Evolutionary conservation across 768 basidiomycete genomes (phyloP).

Genomic region (Termitomyces sp.): DNA sequence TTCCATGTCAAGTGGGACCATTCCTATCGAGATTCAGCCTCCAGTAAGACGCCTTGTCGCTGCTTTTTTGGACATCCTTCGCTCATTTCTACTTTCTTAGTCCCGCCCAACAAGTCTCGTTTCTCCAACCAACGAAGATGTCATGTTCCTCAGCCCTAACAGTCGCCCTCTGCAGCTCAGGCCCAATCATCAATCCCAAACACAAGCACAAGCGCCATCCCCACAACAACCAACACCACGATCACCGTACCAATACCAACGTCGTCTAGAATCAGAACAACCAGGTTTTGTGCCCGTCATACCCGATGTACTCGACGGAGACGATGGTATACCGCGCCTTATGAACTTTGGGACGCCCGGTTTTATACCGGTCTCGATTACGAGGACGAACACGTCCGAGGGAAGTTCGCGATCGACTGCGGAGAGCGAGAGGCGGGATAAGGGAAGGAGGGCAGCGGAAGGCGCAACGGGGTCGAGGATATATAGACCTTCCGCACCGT

Average conservation of each 20-base stretch:
- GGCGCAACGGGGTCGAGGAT: not conserved
- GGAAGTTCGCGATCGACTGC: not conserved
- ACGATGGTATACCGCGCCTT: not conserved
- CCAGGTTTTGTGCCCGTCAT: slow-evolving; percentile 13
- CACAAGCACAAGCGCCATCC: not conserved
- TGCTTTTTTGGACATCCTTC: not conserved
- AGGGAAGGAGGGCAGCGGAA: not conserved
- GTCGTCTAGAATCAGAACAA: not conserved
- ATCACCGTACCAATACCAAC: not conserved
- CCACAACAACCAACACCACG: not conserved
- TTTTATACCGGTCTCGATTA: not conserved
- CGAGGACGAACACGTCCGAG: not conserved
- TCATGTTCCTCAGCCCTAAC: slow-evolving; percentile 1
- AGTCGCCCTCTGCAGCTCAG: not conserved
- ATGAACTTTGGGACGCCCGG: slow-evolving; percentile 6
- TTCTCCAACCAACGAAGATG: not conserved
- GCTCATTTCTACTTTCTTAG: not conserved
- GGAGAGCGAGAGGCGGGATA: not conserved
- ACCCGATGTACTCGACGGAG: slow-evolving; percentile 2
- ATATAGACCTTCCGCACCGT: slow-evolving; percentile 1
- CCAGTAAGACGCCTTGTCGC: slow-evolving; percentile 6
- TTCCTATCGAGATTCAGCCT: slow-evolving; percentile 9
- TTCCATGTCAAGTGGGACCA: slow-evolving; percentile 6
- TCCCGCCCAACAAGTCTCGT: not conserved
- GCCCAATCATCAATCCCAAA: not conserved